Evolutionary conservation across 805 yeast species (phyloP).

Genomic region (Saccharomycopsis sp.): DNA sequence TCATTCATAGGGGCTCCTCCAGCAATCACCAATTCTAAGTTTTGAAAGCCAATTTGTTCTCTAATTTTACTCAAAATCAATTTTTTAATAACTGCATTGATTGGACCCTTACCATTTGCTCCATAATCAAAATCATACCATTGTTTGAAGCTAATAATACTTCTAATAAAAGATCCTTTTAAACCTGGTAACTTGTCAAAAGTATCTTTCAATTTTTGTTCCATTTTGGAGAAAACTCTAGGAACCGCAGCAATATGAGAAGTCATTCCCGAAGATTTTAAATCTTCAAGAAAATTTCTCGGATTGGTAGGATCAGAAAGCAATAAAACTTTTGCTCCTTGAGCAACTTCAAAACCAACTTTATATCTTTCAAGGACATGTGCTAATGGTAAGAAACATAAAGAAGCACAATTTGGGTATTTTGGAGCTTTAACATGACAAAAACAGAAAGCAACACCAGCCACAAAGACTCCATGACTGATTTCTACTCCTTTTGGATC

Average conservation of each 20-base stretch:
- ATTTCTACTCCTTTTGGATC: conserved; percentile 50
- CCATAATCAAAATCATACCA: conserved; percentile 9
- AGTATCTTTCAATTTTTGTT: conserved; percentile 32
- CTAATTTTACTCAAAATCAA: conserved; percentile 26
- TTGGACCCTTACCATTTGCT: conserved; percentile 6
- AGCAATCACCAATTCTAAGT: conserved; percentile 25
- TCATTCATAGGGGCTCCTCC: conserved; percentile 58
- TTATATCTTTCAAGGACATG: conserved; percentile 42
- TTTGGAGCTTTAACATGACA: conserved; percentile 24
- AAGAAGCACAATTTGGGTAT: conserved; percentile 31
- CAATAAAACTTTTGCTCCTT: conserved; percentile 36
- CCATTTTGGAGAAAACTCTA: conserved; percentile 43
- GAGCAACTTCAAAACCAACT: conserved; percentile 19
- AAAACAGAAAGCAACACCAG: conserved; percentile 9
- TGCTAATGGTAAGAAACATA: conserved; percentile 44
- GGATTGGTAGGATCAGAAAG: conserved; percentile 36
- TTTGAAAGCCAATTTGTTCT: conserved; percentile 29
- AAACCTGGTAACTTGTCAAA: conserved; percentile 12
- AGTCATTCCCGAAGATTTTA: conserved; percentile 34
- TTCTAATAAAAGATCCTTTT: conserved; percentile 11
- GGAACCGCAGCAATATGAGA: conserved; percentile 42
- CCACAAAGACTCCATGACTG: conserved; percentile 26
- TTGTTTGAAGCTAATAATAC: conserved; percentile 9
- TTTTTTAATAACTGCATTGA: conserved; percentile 7
- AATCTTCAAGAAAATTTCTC: conserved; percentile 38